These are phyloP conservation scores for Trichosporon ovoides DNA, from an alignment of 1,284 basidiomycete species.

Conservation along the genomic window DNA sequence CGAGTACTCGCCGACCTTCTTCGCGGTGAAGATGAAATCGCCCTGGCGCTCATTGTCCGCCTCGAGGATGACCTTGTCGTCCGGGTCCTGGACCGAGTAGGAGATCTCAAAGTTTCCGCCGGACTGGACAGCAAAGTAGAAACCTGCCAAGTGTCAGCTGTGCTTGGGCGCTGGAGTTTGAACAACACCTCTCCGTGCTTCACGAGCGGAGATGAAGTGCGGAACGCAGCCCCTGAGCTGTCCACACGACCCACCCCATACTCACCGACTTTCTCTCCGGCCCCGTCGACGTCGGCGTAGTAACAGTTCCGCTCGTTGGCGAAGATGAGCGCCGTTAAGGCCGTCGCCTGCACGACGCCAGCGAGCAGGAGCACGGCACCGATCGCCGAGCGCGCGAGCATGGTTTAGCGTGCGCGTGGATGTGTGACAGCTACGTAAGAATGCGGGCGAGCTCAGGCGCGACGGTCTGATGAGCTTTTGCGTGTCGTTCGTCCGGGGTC, in stretches of 20 bases:
- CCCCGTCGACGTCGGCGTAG: constrained; percentile 84
- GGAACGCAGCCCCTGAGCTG: constrained; percentile 7
- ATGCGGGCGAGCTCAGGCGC: neutral
- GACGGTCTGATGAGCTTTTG: neutral
- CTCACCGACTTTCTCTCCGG: constrained; percentile 48
- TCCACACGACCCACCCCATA: neutral
- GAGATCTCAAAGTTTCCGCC: constrained; percentile 97
- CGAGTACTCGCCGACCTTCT: constrained; percentile 83
- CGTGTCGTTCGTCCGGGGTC: neutral
- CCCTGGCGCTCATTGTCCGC: constrained; percentile 86
- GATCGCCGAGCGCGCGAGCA: constrained; percentile 4
- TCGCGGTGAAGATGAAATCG: constrained; percentile 94
- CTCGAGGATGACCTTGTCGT: constrained; percentile 76
- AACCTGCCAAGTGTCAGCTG: constrained; percentile 35
- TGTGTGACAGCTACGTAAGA: too few species aligned
- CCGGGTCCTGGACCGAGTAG: constrained; percentile 86
- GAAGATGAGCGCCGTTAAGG: constrained; percentile 78
- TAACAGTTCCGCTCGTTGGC: constrained; percentile 89
- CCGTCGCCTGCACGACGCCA: constrained; percentile 52
- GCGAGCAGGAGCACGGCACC: constrained; percentile 16
- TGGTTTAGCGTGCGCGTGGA: neutral
- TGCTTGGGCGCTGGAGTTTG: too few species aligned
- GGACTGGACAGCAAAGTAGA: constrained; percentile 74
- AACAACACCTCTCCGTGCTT: too few species aligned
- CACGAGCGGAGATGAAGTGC: neutral